Base-by-base conservation (phyloP, 2,329 filamentous ascomycete genomes). In the Epichloe typhina region DNA sequence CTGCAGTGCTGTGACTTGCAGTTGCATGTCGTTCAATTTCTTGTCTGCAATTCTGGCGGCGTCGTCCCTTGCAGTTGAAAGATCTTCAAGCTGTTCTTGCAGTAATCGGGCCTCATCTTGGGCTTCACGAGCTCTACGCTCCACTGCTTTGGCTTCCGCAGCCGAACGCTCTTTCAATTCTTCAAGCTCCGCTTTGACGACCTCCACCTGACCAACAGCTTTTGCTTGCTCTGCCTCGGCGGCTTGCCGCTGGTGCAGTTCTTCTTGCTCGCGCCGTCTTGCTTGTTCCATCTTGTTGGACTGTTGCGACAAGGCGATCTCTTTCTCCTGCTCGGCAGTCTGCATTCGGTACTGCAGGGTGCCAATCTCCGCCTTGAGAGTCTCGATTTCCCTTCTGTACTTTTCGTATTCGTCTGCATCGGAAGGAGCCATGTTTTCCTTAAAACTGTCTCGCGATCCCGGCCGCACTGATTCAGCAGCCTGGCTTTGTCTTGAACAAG, bases 361-460 rank as follows among this genome's bases (percentile, higher is more conserved):
- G 54, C 90, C 93, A 41, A 97, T 74, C 66, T 96, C 88, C 2
- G 91, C 88, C 62, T 91, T 90, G 26, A 97, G 75, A 56, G 90
- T 84, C 61, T 97, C 90, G 53, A 76, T 78, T 37, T 71, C 71
- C 50, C 69, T 74, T 46, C 73, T 71, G 61, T 77, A 78, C 44
- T 70, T 73, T 60, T 82, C 78, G 60, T 80, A 79, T 50, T 76
- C 72, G 52, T 79, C 74, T n/a, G 73, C 72, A 52, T 80, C 78
- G 1, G 75, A 69, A 0, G 79, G 78, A 35, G 76, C 74, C 57
- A 76, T 69, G 60, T 81, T 82, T 60, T 78, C 79, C 60, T 78
- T 81, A 54, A 68, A 77, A 61, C 76, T 80, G 51, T 80, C 77
- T 55, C 70, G 72, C 44, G 77, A 80, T n/a, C 69, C 67, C 43